Evolutionary conservation across 1,284 basidiomycete genomes (phyloP), one percentile per base, ranked within the genome.

Genomic region (Golubevia sp.): DNA sequence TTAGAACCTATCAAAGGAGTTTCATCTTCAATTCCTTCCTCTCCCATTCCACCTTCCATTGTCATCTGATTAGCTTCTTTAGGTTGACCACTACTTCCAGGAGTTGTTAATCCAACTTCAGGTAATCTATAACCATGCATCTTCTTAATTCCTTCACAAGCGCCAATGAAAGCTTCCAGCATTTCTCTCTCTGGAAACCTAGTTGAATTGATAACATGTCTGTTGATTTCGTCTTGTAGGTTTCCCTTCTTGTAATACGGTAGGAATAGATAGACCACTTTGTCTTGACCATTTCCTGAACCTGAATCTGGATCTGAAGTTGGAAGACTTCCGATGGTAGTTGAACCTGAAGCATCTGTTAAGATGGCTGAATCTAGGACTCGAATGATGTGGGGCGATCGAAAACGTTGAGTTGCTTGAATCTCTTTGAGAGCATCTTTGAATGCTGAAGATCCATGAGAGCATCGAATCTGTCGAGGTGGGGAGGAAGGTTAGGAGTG

Each of bases 151-250:
- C 92, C 96, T 71, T 92, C 89, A 84, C 96, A 98, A 11, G 95
- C 93, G 5, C 95, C 96, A 71, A 91, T 91, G 87, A 99, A 99
- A 48, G 95, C 87, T 25, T 88, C 88, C 26, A 98, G 87, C 86
- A 98, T 92, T 60, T 94, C 91, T 67, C 88, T 88, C 85, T 99
- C 97, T 0, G 92, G 89, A 80, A 94, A 92, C 66, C 90, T 90
- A 30, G 90, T 90, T 23, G 90, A 90, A 63, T 92, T 92, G 54
- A 95, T 90, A 5, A 91, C 88, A 77, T 96, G 91, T 30, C 90
- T 87, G 71, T 93, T 93, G 76, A 99, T 97, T 49, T 90, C 90
- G 80, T 99, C 94, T 87, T 99, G 97, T 18, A 99, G 87, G 80
- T 97, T 97, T 25, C 84, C 85, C 49, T 79, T 91, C 86, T 91